phyloP scores from a whole-genome alignment of 805 yeast species.

The Kregervanrija pseudodelftensis region DNA sequence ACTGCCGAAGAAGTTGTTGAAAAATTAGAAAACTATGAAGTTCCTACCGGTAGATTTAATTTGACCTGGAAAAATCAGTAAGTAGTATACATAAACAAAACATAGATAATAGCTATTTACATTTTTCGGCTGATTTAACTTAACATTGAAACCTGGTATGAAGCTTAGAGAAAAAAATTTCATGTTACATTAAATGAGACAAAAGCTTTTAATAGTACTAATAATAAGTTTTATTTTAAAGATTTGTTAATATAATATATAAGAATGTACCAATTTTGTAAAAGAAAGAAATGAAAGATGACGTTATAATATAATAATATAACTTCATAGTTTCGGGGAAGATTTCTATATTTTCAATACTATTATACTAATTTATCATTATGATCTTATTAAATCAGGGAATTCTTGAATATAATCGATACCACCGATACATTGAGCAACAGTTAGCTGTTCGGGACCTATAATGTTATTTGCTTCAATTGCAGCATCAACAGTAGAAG shows the following conservation, averaged over 20 bases:
- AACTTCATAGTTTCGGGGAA: too few relatives aligned
- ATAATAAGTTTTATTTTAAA: too few relatives aligned
- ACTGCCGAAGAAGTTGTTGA: conserved; percentile 63
- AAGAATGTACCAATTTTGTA: too few relatives aligned
- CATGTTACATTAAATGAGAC: too few relatives aligned
- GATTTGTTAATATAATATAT: too few relatives aligned
- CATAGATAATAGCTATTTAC: background rate
- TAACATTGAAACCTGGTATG: too few relatives aligned
- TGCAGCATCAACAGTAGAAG: conserved; percentile 62
- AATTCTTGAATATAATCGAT: conserved; percentile 45
- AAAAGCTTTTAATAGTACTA: too few relatives aligned
- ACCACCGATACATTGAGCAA: conserved; percentile 71
- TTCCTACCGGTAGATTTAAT: conserved; percentile 69
- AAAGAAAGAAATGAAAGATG: too few relatives aligned
- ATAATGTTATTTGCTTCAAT: conserved; percentile 48
- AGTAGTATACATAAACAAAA: background rate
- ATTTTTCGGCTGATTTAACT: background rate
- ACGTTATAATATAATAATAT: too few relatives aligned
- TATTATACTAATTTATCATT: too few relatives aligned
- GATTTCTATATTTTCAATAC: too few relatives aligned
- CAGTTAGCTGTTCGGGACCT: conserved; percentile 61
- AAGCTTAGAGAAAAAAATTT: too few relatives aligned
- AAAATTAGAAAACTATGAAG: conserved; percentile 50
- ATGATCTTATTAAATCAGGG: background rate
- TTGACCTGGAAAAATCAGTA: conserved; percentile 53